Evolutionary conservation across 495 filamentous ascomycete genomes (phyloP), one percentile per base, ranked within the genome.

Genomic region (Thozetella sp.): DNA sequence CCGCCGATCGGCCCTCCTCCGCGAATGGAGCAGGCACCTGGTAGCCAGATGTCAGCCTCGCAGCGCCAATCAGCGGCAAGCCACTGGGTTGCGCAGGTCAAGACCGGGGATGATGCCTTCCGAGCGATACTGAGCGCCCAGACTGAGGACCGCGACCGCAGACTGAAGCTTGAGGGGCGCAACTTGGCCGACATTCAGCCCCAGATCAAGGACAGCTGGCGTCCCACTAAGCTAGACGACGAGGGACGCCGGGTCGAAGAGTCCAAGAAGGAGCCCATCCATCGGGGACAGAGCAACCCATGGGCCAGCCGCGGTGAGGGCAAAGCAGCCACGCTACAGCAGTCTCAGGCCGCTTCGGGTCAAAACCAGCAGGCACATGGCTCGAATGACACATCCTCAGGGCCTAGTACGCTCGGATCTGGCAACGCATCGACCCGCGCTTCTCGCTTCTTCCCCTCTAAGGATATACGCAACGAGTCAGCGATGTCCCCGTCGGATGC

Each of bases 371-470:
- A 60, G 13, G 23, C 60, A 9, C 67, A 63, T 1, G 48, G 63
- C 2, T 34, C 34, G n/a, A 57, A 53, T 19, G 63, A 67, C 30
- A 48, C 52, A 13, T 27, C 56, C 2, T 19, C 65, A n/a, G 55
- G 63, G 15, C 53, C 67, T 11, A n/a, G n/a, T n/a, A 64, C 67
- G 23, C 54, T 69, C 0, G 63, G 56, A 1, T 51, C 62, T 20
- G 48, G 50, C 2, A 48, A 53, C 19, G 45, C 59, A 1, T 53
- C 57, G 27, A 48, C 25, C 22, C 51, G 64, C 20, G 62, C 63
- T 24, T 76, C 73, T 15, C 59, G 90, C 25, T 93, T 92, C 71
- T 93, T 93, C 76, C 90, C 90, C 15, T 68, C 80, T 1, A 72
- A 56, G 67, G 80, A 78, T 76, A 72, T 62, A 52, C 76, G 59